Conservation (phyloP, 2,329 filamentous ascomycete species). For the Colletotrichum sp. region DNA sequence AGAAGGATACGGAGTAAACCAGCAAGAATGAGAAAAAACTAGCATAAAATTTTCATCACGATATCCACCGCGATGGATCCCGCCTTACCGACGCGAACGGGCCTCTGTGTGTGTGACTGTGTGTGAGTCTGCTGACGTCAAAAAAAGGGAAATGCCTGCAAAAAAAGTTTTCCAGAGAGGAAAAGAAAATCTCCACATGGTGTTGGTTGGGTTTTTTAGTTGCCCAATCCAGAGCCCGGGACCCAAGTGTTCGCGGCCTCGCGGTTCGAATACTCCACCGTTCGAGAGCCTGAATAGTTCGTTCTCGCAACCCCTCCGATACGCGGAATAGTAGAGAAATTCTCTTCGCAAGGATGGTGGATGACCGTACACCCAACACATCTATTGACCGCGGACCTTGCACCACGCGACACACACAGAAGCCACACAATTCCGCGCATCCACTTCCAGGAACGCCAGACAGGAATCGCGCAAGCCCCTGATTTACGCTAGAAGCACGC, state of each 20-base stretch:
- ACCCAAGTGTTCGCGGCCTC: background rate
- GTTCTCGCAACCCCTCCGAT: background rate
- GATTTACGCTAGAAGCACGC: conserved; percentile 11
- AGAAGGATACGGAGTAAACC: background rate
- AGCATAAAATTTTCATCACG: background rate
- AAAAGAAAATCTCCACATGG: background rate
- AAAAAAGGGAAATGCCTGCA: background rate
- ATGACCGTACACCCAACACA: background rate
- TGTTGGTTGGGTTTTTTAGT: background rate
- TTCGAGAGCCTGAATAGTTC: background rate
- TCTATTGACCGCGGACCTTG: background rate
- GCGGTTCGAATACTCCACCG: background rate
- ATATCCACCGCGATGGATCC: conserved; percentile 1
- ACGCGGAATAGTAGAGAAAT: background rate
- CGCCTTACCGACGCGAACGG: background rate
- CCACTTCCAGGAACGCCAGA: background rate
- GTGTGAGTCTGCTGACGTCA: background rate
- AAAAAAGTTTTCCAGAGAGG: background rate
- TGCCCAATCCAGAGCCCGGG: background rate
- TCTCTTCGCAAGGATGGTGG: background rate
- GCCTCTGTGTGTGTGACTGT: background rate
- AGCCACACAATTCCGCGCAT: background rate
- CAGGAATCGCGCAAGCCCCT: background rate
- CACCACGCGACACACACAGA: background rate
- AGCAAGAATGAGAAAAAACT: background rate